These are phyloP conservation scores for Hura crepitans DNA, from an alignment of 441 rosid genomes.

Conservation along the genomic window DNA sequence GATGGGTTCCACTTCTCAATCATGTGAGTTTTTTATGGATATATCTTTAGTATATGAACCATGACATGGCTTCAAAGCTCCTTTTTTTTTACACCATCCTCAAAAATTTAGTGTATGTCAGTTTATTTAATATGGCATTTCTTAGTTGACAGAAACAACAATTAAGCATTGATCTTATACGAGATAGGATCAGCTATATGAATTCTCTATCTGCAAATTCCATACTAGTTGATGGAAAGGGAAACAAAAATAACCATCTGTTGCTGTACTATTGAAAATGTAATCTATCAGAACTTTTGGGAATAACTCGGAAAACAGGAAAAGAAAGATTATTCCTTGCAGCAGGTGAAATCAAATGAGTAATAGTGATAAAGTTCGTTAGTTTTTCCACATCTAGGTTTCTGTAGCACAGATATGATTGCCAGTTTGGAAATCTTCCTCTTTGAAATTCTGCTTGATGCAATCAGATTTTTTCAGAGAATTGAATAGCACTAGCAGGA, in stretches of 20 bases:
- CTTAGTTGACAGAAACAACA: background rate
- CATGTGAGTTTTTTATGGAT: slow-evolving; percentile 39
- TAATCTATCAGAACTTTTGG: background rate
- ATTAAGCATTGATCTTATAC: too few relatives aligned
- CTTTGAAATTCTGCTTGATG: background rate
- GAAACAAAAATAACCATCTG: background rate
- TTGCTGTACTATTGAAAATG: background rate
- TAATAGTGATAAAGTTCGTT: background rate
- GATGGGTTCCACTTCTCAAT: slow-evolving; percentile 72
- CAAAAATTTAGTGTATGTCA: background rate
- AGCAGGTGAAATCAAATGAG: background rate
- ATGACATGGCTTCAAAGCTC: slow-evolving; percentile 1
- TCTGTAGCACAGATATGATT: background rate
- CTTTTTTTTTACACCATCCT: background rate
- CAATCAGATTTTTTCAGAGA: background rate
- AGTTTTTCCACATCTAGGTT: background rate
- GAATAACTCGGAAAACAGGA: background rate
- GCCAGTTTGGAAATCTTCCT: background rate
- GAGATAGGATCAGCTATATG: too few relatives aligned
- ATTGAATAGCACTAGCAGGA: background rate
- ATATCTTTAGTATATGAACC: background rate
- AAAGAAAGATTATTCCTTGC: background rate
- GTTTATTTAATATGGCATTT: background rate
- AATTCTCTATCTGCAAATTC: too few relatives aligned
- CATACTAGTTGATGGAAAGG: too few relatives aligned